Conservation (phyloP, 2,329 filamentous ascomycete species). For the Fusarium sp. region DNA sequence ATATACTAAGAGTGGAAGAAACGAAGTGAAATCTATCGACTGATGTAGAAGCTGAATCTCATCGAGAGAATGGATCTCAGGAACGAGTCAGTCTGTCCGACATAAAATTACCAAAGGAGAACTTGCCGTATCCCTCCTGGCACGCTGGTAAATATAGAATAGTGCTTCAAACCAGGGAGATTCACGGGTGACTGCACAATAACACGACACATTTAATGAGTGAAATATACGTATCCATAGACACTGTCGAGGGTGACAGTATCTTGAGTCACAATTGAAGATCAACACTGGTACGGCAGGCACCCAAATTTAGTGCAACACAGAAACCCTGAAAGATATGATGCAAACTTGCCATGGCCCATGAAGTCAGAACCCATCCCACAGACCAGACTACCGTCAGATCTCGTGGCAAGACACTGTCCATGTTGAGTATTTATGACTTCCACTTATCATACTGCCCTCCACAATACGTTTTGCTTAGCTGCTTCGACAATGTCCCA, state of each 20-base stretch:
- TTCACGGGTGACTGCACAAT: not conserved
- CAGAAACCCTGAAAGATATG: not conserved
- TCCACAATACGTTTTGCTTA: not conserved
- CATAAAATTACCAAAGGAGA: not conserved
- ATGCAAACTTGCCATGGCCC: not conserved
- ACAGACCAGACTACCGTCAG: not conserved
- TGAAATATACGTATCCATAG: not conserved
- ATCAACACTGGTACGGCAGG: not conserved
- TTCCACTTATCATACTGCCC: conserved; percentile 3
- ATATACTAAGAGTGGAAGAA: not conserved
- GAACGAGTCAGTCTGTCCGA: not conserved
- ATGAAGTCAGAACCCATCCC: not conserved
- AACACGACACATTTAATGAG: not conserved
- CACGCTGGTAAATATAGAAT: not conserved
- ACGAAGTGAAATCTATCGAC: not conserved
- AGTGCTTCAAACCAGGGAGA: not conserved
- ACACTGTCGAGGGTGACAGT: not conserved
- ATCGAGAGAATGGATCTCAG: not conserved
- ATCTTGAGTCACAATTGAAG: not conserved
- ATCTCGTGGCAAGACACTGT: conserved; percentile 9
- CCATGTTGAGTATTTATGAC: not conserved
- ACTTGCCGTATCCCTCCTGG: not conserved
- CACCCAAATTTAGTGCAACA: not conserved
- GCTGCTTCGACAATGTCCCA: not conserved
- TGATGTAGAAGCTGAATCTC: not conserved